Percentiles rank a stretch among this genome's conserved stretches.
These are phyloP conservation scores for Neurospora crassa DNA, from an alignment of 2,329 filamentous ascomycete species.

Conservation along the genomic window DNA sequence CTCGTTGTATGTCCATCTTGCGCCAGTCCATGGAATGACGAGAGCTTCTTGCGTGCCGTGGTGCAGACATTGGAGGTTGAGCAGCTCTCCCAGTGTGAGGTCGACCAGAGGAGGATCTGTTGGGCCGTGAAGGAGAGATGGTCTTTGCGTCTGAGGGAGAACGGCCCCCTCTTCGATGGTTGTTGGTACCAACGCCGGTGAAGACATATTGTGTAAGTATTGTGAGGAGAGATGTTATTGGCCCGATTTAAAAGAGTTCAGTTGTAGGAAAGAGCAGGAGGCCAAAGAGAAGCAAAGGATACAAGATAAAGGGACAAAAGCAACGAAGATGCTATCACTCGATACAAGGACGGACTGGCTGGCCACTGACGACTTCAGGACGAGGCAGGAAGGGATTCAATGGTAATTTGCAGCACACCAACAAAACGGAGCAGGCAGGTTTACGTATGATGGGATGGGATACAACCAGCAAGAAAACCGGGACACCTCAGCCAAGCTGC, in stretches of 20 bases:
- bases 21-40: constrained; percentile 66
- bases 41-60: constrained; percentile 59
- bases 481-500: not conserved
- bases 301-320: not conserved
- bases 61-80: constrained; percentile 59
- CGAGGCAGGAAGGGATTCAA: not conserved
- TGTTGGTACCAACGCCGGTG: constrained; percentile 6
- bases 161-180: constrained; percentile 10
- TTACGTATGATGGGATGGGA: not conserved
- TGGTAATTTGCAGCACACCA: not conserved
- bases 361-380: not conserved
- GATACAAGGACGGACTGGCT: not conserved
- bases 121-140: constrained; percentile 58
- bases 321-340: not conserved
- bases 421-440: not conserved
- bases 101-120: constrained; percentile 60
- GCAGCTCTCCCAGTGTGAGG: constrained; percentile 61
- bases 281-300: not conserved
- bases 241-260: not conserved
- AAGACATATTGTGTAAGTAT: constrained; percentile 11
- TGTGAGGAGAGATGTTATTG: not conserved
- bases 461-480: not conserved
- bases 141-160: constrained; percentile 23
- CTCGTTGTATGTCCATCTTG: constrained; percentile 62
- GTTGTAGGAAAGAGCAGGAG: not conserved